Evolutionary conservation across 1,284 basidiomycete genomes (phyloP), one percentile per base, ranked within the genome.

Genomic region (Malassezia yamatoensis): DNA sequence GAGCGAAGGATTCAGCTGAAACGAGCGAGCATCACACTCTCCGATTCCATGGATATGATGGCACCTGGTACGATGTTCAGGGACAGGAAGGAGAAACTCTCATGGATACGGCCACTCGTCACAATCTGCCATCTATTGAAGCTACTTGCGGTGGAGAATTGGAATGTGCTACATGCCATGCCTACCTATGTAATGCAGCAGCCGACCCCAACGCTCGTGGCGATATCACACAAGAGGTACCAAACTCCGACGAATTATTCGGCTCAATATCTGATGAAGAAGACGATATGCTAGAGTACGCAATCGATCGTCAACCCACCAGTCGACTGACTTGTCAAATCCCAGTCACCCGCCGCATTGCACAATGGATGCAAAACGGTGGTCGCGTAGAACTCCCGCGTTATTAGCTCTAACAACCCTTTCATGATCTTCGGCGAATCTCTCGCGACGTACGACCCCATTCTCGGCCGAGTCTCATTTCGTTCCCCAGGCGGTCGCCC

Each of bases 81-180:
- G 71, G 62, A 2, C 62, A 53, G 40, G 49, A 60, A n/a, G 70
- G 73, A 7, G 73, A 75, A 57, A 64, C 61, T 10, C 44, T 75
- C 32, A 75, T 72, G 67, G 65, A 70, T 10, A 61, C 57, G 5
- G 72, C 72, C 2, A 58, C 59, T 35, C 63, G 73, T 0, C 52
- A 67, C 42, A 59, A 64, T 36, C 54, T 72, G 1, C 68, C 67
- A 0, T 54, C 54, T 18, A 72, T 74, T 38, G 63, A 73, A 33
- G 73, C 73, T 1, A 74, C 73, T 2, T 75, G 73, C 42, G 70
- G 64, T 29, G 71, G 70, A 3, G 53, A 61, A 43, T 66, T 65
- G 53, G 69, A 75, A 49, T 75, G 70, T 49, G 69, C 57, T 64
- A 70, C 54, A 50, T 75, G 39, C 51, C 62, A 63, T 54, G 62